Evolutionary conservation across 208 protist genomes (phyloP), one percentile per base, ranked within the genome.

Genomic region (Acanthamoeba lenticulata): DNA sequence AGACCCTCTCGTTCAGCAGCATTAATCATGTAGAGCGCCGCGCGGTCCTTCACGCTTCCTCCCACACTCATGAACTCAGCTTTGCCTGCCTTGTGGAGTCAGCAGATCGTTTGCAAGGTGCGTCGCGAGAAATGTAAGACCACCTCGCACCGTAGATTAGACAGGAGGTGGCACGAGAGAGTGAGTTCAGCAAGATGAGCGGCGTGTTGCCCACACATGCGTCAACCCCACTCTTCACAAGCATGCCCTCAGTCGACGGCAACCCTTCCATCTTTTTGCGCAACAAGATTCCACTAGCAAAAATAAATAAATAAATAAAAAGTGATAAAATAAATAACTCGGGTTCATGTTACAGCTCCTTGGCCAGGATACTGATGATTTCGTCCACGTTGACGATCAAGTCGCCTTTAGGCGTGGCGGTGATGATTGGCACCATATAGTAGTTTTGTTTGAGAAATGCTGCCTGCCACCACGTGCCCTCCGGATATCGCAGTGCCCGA

Each of bases 201-300:
- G 95, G 96, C 85, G 96, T 97, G 94, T 95, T 74, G 55, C 96
- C 96, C 21, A 97, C 92, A 19, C 88, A 38, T 1, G 29, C 93
- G 7, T 86, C 32, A 15, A 95, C 7, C 34, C 93, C 93, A 38
- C 21, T 44, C 2, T 77, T 34, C 36, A 44, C 67, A 6, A 5
- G n/a, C 67, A 77, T 77, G 32, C 67, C 67, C 67, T 77, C 67
- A 34, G 57, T 34, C 57, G 57, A 34, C 2, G 57, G 57, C 57
- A 65, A n/a, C 57, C n/a, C n/a, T n/a, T 34, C 57, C 57, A 65
- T 65, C 57, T 15, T 34, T 65, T 9, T n/a, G n/a, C n/a, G n/a
- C n/a, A n/a, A n/a, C n/a, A n/a, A n/a, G n/a, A n/a, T n/a, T n/a
- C 24, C 15, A 65, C 4, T n/a, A 65, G 15, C 0, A 17, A 29